These are phyloP conservation scores for Mycosarcoma maydis DNA, from an alignment of 1,284 basidiomycete genomes.

Conservation along the genomic window DNA sequence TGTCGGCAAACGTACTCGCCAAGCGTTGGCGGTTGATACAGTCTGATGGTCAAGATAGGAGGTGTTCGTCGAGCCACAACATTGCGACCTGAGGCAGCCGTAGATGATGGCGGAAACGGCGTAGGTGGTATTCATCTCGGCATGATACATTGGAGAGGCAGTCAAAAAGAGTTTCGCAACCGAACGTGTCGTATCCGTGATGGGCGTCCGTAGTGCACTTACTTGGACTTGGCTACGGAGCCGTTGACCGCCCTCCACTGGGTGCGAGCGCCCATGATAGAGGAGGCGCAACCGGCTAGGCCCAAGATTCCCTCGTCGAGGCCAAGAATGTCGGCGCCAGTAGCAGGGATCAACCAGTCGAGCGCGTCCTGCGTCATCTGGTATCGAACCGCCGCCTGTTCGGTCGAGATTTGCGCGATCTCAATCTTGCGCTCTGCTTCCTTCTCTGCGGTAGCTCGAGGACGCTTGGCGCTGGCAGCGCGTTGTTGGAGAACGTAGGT, in stretches of 20 bases:
- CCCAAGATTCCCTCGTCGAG: conserved; percentile 79
- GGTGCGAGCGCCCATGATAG: conserved; percentile 61
- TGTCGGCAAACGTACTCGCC: too few relatives aligned
- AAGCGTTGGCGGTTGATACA: too few relatives aligned
- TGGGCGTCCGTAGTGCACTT: neutral
- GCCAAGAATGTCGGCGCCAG: conserved; percentile 79
- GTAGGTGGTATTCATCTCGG: conserved; percentile 6
- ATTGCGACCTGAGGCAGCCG: neutral
- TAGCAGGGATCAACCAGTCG: conserved; percentile 89
- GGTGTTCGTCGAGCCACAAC: neutral
- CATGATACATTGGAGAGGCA: conserved; percentile 2
- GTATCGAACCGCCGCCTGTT: conserved; percentile 74
- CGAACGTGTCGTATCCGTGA: too few relatives aligned
- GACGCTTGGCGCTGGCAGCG: conserved; percentile 43
- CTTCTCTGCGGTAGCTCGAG: conserved; percentile 72
- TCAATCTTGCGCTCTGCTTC: conserved; percentile 76
- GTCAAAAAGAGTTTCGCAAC: neutral
- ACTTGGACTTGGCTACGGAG: conserved; percentile 54
- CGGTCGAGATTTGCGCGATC: conserved; percentile 74
- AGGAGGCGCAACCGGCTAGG: conserved; percentile 61
- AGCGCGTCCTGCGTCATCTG: conserved; percentile 84
- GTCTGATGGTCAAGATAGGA: too few relatives aligned
- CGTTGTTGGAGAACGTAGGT: conserved; percentile 63
- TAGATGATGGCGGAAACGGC: neutral
- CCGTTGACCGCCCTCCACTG: conserved; percentile 67